Conservation (phyloP, 2,329 filamentous ascomycete species). For the Phyllosticta capitalensis region DNA sequence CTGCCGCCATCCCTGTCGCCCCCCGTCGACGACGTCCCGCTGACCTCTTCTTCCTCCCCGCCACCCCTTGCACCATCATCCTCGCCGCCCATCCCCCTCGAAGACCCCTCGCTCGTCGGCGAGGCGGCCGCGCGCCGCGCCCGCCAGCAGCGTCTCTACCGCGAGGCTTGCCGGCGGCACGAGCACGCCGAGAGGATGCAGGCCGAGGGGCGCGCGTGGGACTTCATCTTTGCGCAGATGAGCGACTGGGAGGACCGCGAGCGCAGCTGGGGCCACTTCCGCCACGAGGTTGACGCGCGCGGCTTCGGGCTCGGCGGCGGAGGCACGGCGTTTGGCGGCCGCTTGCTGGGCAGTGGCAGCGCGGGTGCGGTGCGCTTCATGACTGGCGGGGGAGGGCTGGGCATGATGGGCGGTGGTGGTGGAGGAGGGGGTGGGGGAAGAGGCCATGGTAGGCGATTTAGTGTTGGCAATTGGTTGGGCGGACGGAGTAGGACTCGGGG, state of each 20-base stretch:
- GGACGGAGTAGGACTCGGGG: neutral
- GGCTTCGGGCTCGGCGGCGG: neutral
- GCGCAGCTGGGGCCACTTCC: constrained; percentile 17
- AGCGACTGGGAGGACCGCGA: constrained; percentile 27
- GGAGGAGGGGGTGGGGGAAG: neutral
- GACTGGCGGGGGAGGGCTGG: neutral
- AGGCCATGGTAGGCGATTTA: neutral
- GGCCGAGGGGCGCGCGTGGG: constrained; percentile 29
- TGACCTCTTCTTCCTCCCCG: constrained; percentile 4
- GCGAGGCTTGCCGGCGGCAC: constrained; percentile 37
- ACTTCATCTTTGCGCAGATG: constrained; percentile 35
- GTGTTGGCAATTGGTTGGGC: neutral
- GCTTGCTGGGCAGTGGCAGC: neutral
- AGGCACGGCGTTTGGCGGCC: neutral
- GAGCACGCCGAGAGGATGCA: constrained; percentile 20
- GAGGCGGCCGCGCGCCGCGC: constrained; percentile 53
- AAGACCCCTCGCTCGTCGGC: constrained; percentile 60
- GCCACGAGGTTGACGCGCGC: constrained; percentile 3
- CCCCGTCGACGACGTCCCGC: too few species aligned
- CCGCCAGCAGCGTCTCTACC: constrained; percentile 42
- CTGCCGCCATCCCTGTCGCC: too few species aligned
- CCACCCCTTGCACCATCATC: neutral
- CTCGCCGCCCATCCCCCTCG: constrained; percentile 43
- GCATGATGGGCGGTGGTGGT: neutral
- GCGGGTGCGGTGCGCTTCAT: neutral